Base-by-base conservation (phyloP, 78 protist species). In the Dictyostelium intermedium region DNA sequence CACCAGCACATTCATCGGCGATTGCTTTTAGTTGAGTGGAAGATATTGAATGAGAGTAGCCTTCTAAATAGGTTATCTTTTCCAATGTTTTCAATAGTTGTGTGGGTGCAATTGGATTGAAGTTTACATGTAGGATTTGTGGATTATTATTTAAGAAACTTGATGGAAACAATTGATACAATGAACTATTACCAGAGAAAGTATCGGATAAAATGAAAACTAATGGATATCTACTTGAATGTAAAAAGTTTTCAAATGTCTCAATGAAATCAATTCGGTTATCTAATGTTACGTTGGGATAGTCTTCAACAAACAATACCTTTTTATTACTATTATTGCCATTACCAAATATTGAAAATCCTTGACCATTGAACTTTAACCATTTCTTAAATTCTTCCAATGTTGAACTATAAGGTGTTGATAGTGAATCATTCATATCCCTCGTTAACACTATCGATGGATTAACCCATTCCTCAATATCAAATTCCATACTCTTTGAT, bases 381-480 rank as follows among this genome's bases (percentile, higher is more conserved):
- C 94, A 89, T 10, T 13, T 89, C 10, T 69, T 78, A 69, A 89
- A 89, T 34, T 43, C 32, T 11, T 79, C 82, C 25, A 89, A 23
- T 32, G 70, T 84, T 23, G 94, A 56, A 2, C 66, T 69, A 25
- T 89, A 89, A 2, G 70, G 77, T 7, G 81, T 69, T 41, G 74
- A 41, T 1, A 78, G 30, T 43, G n/a, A 41, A 47, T 89, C 87
- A 35, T 89, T 74, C 20, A 41, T 11, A 69, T 89, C 60, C 32
- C 25, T 89, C 5, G 83, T 70, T 8, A 89, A 13, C 0, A 79
- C 94, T 47, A 89, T 69, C 45, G 80, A 34, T 43, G 85, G 94
- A 47, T 89, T 89, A 8, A 45, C 27, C 94, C 94, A 89, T 70
- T 89, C 94, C 8, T 63, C 87, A 13, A 89, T 78, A 27, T 89